Evolutionary conservation across 805 yeast genomes (phyloP).

Genomic region (Nakazawaea wickerhamii): DNA sequence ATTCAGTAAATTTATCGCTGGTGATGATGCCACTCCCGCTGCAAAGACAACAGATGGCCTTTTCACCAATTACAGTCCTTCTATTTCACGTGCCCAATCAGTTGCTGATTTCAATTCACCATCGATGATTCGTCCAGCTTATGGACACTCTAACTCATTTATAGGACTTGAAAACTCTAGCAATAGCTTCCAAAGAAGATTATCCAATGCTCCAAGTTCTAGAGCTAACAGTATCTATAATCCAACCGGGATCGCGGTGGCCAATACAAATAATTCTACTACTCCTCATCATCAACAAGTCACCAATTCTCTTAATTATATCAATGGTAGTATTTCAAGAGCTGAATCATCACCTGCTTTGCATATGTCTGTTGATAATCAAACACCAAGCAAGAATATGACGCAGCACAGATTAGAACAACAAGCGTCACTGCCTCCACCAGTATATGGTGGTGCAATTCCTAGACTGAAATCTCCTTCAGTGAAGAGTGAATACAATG

Average conservation of each 20-base stretch:
- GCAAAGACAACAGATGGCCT: conserved; percentile 42
- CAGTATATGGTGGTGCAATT: too few relatives aligned
- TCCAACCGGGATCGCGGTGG: not conserved
- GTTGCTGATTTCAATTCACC: conserved; percentile 25
- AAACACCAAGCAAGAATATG: not conserved
- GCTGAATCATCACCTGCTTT: not conserved
- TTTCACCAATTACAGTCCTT: conserved; percentile 68
- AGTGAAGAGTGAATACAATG: conserved; percentile 7
- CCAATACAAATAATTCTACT: not conserved
- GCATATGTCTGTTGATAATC: not conserved
- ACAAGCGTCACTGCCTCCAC: too few relatives aligned
- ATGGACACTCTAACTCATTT: conserved; percentile 5
- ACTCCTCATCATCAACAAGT: not conserved
- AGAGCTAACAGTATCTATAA: not conserved
- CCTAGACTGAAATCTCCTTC: conserved; percentile 1
- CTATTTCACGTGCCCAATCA: conserved; percentile 54
- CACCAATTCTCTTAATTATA: not conserved
- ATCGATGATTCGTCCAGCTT: conserved; percentile 1
- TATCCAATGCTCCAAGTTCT: not conserved
- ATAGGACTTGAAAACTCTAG: conserved; percentile 3
- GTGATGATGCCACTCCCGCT: conserved; percentile 49
- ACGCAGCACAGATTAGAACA: too few relatives aligned
- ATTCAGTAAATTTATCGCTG: conserved; percentile 75
- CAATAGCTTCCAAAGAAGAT: not conserved
- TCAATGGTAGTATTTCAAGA: not conserved